Conservation (phyloP, 2,329 filamentous ascomycete species). For the Ophiocordyceps camponoti-rufipedis region DNA sequence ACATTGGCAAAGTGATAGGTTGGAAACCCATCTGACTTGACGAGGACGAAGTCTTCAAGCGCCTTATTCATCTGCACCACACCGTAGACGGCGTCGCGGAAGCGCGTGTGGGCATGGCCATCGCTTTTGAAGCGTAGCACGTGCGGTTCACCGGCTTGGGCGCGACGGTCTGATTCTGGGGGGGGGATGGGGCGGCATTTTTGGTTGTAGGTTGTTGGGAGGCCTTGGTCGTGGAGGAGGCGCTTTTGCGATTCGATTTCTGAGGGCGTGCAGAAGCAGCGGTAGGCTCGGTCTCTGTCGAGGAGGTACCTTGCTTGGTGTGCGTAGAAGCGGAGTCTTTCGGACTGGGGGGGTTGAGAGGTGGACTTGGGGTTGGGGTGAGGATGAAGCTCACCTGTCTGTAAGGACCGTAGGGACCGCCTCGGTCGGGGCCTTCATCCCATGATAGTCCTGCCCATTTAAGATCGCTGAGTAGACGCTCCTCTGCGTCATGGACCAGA, state of each 20-base stretch:
- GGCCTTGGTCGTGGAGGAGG: slow-evolving; percentile 34
- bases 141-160: slow-evolving; percentile 49
- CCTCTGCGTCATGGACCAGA: slow-evolving; percentile 62
- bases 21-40: slow-evolving; percentile 82
- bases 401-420: slow-evolving; percentile 72
- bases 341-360: slow-evolving; percentile 37
- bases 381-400: slow-evolving; percentile 41
- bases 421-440: slow-evolving; percentile 83
- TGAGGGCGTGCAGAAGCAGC: slow-evolving; percentile 75
- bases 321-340: slow-evolving; percentile 57
- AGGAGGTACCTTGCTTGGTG: slow-evolving; percentile 53
- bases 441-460: slow-evolving; percentile 78
- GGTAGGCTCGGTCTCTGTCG: slow-evolving; percentile 57
- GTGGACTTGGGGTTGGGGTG: no score
- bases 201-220: slow-evolving; percentile 33
- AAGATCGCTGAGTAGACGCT: slow-evolving; percentile 60
- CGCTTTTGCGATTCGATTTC: slow-evolving; percentile 50
- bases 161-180: slow-evolving; percentile 53
- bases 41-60: slow-evolving; percentile 69
- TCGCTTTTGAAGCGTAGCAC: slow-evolving; percentile 60
- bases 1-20: slow-evolving; percentile 98
- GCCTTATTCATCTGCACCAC: slow-evolving; percentile 33
- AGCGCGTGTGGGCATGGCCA: slow-evolving; percentile 34
- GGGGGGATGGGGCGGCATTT: slow-evolving; percentile 50
- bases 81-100: slow-evolving; percentile 69